Conservation (phyloP, 2,329 filamentous ascomycete species). For the Pleomassaria siparia region DNA sequence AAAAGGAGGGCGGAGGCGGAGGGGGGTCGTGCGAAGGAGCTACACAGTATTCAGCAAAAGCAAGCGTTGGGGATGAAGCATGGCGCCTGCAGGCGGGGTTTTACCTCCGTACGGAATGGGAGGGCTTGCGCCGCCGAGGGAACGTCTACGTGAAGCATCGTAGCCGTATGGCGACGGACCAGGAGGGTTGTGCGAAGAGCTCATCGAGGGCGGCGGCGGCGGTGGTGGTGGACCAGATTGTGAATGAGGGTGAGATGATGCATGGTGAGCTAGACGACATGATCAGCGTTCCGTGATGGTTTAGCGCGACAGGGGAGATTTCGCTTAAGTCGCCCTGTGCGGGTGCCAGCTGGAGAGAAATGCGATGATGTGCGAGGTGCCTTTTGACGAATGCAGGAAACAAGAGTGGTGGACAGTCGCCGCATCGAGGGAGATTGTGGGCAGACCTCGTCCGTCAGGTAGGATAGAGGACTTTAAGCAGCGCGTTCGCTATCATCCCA, state of each 20-base stretch:
- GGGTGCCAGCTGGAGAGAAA: constrained; percentile 12
- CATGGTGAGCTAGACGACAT: constrained; percentile 33
- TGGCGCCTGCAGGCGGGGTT: constrained; percentile 14
- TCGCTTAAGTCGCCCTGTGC: constrained; percentile 28
- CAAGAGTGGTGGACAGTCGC: neutral
- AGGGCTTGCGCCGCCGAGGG: constrained; percentile 44
- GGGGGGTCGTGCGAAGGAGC: constrained; percentile 40
- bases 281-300: constrained; percentile 18
- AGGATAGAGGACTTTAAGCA: neutral
- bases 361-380: constrained; percentile 11
- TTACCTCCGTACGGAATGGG: constrained; percentile 39
- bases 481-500: constrained; percentile 1
- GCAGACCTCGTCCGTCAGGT: neutral
- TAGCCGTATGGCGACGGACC: constrained; percentile 44
- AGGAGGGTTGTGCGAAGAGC: constrained; percentile 30
- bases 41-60: constrained; percentile 31
- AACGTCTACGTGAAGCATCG: constrained; percentile 47
- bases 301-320: constrained; percentile 13
- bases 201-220: constrained; percentile 39
- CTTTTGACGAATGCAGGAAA: neutral
- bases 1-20: constrained; percentile 46
- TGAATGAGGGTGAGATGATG: constrained; percentile 26
- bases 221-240: constrained; percentile 36
- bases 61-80: constrained; percentile 12
- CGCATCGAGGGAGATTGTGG: neutral